A percentile compares a stretch with the other conserved stretches of the same genome.
These are phyloP conservation scores for Dacryopinax spathularia DNA, from an alignment of 768 basidiomycete species.

Conservation along the genomic window DNA sequence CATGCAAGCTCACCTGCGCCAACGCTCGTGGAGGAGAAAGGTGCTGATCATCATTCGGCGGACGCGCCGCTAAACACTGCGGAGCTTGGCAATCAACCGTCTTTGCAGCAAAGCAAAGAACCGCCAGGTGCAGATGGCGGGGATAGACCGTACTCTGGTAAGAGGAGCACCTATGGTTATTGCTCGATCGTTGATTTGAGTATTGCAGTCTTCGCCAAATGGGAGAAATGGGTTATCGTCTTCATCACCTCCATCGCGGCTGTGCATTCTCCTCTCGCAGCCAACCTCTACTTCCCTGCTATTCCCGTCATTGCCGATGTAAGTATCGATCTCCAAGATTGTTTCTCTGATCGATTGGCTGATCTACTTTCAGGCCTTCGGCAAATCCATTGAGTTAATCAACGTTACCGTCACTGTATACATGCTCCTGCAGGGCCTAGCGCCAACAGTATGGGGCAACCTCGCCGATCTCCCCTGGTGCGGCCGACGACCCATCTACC, in stretches of 20 bases:
- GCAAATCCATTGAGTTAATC: conserved; percentile 53
- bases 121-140: not conserved
- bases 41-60: not conserved
- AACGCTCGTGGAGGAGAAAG: not conserved
- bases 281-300: conserved; percentile 59
- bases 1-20: not conserved
- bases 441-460: conserved; percentile 50
- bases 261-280: not conserved
- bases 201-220: not conserved
- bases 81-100: not conserved
- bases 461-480: conserved; percentile 40
- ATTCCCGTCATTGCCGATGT: conserved; percentile 46
- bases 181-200: not conserved
- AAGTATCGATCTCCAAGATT: not conserved
- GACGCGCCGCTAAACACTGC: not conserved
- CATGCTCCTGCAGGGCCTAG: conserved; percentile 49
- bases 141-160: not conserved
- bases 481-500: conserved; percentile 50
- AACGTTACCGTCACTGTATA: conserved; percentile 72
- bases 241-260: not conserved
- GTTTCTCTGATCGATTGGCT: not conserved
- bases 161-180: not conserved
- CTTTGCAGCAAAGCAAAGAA: not conserved
- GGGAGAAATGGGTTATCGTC: conserved; percentile 1
- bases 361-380: conserved; percentile 30